Base-by-base conservation (phyloP, 164 flowering plant genomes). In the Nymphaea thermarum region DNA sequence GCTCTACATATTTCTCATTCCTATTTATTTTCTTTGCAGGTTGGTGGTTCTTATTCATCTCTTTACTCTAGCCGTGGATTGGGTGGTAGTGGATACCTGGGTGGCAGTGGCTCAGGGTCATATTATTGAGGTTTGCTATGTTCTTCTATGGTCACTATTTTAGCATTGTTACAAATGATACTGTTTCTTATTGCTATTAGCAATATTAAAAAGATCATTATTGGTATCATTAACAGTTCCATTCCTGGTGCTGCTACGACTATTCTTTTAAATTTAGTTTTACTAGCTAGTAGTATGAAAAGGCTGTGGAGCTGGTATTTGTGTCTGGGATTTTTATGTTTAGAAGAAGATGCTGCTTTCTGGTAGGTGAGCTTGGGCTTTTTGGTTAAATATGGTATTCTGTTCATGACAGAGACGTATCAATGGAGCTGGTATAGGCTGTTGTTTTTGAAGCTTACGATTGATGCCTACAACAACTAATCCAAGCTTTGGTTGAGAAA, bases 1-100 rank as follows among this genome's bases (percentile, higher is more conserved):
- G 51, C 2, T 42, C 4, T 44, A 25, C 16, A 55, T 51, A 5
- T 44, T 18, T n/a, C n/a, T 44, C 3, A 62, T 4, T n/a, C 4
- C 62, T n/a, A 55, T 47, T n/a, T 8, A 42, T 14, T 25, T 43
- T 63, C 43, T 41, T 36, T 70, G 62, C 81, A 93, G 96, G 96
- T 81, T 73, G 82, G 88, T 65, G 77, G 90, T 73, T 89, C 98
- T 64, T 90, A 93, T 78, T 91, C 98, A 44, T 89, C 97, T 5
- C 61, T 89, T 43, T 91, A 93, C 73, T 78, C 97, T 60, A 73
- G 90, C 65, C 97, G 97, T 69, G 78, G 90, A 42, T 67, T 78
- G 72, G 86, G 93, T 62, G 83, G 96, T 68, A 80, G 85, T 72
- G 76, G 88, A 68, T 93, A 93, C 79, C 77, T 90, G 79, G 93